phyloP scores from a whole-genome alignment of 1,284 basidiomycete species.

The Volvariella volvacea region DNA sequence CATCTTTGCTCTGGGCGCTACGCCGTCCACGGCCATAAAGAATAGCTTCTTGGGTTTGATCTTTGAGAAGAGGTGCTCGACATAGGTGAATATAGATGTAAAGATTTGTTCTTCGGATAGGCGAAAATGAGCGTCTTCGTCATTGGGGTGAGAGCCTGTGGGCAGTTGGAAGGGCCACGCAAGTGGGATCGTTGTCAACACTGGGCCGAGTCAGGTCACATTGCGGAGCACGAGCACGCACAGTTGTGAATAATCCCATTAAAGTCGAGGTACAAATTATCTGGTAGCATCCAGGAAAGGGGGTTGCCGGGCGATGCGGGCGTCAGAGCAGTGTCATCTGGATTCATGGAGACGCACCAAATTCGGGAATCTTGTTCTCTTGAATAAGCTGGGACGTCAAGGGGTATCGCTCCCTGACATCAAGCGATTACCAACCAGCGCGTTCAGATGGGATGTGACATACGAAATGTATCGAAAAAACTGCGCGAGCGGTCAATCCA shows the following conservation, averaged over 20 bases:
- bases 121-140: slow-evolving; percentile 93
- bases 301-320: background rate
- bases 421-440: slow-evolving; percentile 8
- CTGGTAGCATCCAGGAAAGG: slow-evolving; percentile 28
- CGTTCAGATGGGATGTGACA: slow-evolving; percentile 20
- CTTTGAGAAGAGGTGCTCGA: slow-evolving; percentile 94
- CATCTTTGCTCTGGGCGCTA: slow-evolving; percentile 99
- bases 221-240: slow-evolving; percentile 24
- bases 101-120: slow-evolving; percentile 96
- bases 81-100: slow-evolving; percentile 94
- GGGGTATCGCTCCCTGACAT: slow-evolving; percentile 86
- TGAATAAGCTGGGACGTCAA: slow-evolving; percentile 96
- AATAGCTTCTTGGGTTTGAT: slow-evolving; percentile 97
- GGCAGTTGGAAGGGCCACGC: background rate
- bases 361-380: slow-evolving; percentile 96
- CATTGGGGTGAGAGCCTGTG: slow-evolving; percentile 89
- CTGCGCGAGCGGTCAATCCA: slow-evolving; percentile 25
- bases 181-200: background rate
- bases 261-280: slow-evolving; percentile 92
- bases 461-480: slow-evolving; percentile 85
- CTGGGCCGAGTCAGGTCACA: too few relatives aligned
- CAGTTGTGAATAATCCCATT: slow-evolving; percentile 99
- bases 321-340: background rate
- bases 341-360: slow-evolving; percentile 40
- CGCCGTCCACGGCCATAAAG: slow-evolving; percentile 98